Evolutionary conservation across 2,329 filamentous ascomycete species (phyloP), one percentile per base, ranked within the genome.

Genomic region (Alternaria metachromatica): DNA sequence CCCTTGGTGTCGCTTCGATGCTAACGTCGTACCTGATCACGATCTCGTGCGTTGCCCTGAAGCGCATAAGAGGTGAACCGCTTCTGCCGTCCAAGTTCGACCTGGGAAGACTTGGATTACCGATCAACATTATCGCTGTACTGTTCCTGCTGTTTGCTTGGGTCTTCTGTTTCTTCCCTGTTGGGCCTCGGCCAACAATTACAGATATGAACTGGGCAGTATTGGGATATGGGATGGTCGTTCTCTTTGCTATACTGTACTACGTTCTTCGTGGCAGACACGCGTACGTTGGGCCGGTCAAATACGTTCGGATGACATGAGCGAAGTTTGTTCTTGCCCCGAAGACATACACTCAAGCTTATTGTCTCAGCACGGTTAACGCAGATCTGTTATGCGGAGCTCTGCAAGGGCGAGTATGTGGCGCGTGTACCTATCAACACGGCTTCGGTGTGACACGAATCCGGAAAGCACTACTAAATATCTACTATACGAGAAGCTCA

Each of bases 131-230:
- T 12, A 72, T 78, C 18, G 72, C 81, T 2, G 66, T 84, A 15
- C 44, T 73, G 0, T 84, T 82, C 58, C 62, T 84, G 7, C 28
- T 79, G 2, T 78, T 82, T 0, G 62, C 81, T 3, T 84, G 82
- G 55, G 57, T 84, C 3, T 83, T 84, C 55, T 72, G 75, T 1
- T 84, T 84, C 58, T 84, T 84, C 51, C 82, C 83, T 0, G 54
- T 69, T 25, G 58, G 18, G 9, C 67, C 71, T 1, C 83, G 75
- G 81, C 84, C 70, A 77, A 79, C 58, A 67, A 72, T 49, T 80
- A 83, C 67, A 25, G 80, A 76, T 8, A 84, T 85, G 82, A 84
- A 85, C 60, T 85, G 82, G 82, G 78, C 76, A 28, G 68, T 79
- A 23, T 69, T 75, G 4, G 82, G 84, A 69, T 85, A 82, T 62